These are phyloP conservation scores for Diospyros kaki DNA, from an alignment of 148 eudicot genomes.

Conservation along the genomic window DNA sequence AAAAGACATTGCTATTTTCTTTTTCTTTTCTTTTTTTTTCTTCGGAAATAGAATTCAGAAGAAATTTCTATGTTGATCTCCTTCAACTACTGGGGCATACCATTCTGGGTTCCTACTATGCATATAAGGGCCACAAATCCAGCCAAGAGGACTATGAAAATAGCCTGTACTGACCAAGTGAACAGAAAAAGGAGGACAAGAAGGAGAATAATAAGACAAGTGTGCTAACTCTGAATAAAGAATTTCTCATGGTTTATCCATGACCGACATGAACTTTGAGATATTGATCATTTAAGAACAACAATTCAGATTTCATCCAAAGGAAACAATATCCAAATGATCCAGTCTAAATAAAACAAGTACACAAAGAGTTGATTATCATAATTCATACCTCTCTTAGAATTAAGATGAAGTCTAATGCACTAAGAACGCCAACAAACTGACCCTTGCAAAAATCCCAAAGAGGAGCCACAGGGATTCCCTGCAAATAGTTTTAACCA, in stretches of 20 bases:
- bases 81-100: background rate
- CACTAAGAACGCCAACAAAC: conserved; percentile 85
- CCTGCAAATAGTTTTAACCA: conserved; percentile 41
- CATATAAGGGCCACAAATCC: background rate
- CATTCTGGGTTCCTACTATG: background rate
- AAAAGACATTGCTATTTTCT: too few relatives aligned
- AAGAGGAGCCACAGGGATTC: conserved; percentile 74
- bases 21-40: too few relatives aligned
- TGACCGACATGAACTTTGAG: too few relatives aligned
- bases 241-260: too few relatives aligned
- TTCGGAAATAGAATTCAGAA: too few relatives aligned
- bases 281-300: background rate
- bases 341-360: background rate
- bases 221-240: too few relatives aligned
- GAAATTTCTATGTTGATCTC: too few relatives aligned
- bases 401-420: conserved; percentile 76
- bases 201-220: too few relatives aligned
- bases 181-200: background rate
- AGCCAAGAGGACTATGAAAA: background rate
- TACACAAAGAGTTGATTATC: background rate
- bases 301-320: background rate
- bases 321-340: background rate
- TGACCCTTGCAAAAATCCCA: conserved; percentile 73
- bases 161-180: background rate
- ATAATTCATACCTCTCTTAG: conserved; percentile 60